Base-by-base conservation (phyloP, 73 alveolate genomes). In the Paramecium biaurelia region DNA sequence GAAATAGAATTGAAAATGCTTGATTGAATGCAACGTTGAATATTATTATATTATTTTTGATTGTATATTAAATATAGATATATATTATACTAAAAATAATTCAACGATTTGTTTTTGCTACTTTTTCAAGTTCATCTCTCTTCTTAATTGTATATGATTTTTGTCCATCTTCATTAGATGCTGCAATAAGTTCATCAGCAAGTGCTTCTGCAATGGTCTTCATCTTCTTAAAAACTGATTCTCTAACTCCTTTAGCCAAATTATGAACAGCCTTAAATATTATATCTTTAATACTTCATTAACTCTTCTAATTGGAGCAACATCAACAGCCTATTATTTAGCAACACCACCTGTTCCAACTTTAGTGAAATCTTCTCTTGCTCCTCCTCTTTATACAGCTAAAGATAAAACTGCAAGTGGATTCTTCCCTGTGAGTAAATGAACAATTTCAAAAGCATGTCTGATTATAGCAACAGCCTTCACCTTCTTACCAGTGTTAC, bases 271-370 rank as follows among this genome's bases (percentile, higher is more conserved):
- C 99, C 92, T 76, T 53, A 18, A 63, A 42, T 42, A 32, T 53
- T 15, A 68, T 43, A 1, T 84, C 58, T 56, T n/a, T 7, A 32
- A 7, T 85, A 57, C 85, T 74, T 96, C 95, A 94, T 98, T 98
- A 88, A 98, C 99, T 94, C 99, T 98, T 93, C 99, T 97, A 85
- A 98, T 92, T 32, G 99, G 99, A 70, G 99, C 97, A 74, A 98
- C 99, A 94, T 98, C 99, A 90, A 98, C 99, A 30, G 99, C 99
- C 93, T 98, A 98, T 93, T 99, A 96, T 92, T 99, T 97, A 88
- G 98, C 99, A 59, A 97, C 99, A 97, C 99, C 99, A 20, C 99
- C 99, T 53, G 99, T 85, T 28, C 99, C 99, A 63, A 98, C 97
- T 87, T 99, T 97, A 88, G 99, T 98, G 87, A 99, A 97, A 95